These are phyloP conservation scores for Xylaria flabelliformis DNA, from an alignment of 495 filamentous ascomycete genomes.

Conservation along the genomic window DNA sequence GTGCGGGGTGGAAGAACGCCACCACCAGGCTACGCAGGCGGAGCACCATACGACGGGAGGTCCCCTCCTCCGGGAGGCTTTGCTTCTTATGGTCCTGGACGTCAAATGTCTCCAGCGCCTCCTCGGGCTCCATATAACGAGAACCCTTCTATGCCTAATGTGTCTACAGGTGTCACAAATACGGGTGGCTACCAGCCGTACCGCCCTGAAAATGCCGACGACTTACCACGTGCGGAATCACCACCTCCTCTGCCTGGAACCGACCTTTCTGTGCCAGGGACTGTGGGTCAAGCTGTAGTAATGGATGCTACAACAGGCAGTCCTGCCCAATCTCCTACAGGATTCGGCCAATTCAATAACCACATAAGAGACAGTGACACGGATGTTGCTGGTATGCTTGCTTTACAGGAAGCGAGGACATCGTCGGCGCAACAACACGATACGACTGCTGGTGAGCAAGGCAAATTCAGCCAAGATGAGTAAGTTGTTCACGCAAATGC, in stretches of 20 bases:
- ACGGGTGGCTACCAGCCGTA: conserved; percentile 50
- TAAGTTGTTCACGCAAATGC: conserved; percentile 54
- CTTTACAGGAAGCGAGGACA: conserved; percentile 65
- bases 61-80: conserved; percentile 56
- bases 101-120: conserved; percentile 45
- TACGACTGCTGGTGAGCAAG: conserved; percentile 64
- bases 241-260: conserved; percentile 68
- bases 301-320: conserved; percentile 75
- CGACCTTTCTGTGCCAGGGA: conserved; percentile 43
- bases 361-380: conserved; percentile 68
- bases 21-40: conserved; percentile 57
- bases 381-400: conserved; percentile 72
- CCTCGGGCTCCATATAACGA: conserved; percentile 45
- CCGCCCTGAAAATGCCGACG: conserved; percentile 44
- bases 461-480: conserved; percentile 75
- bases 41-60: conserved; percentile 54
- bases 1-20: conserved; percentile 62
- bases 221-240: conserved; percentile 62
- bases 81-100: conserved; percentile 42
- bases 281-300: conserved; percentile 78
- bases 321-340: conserved; percentile 50
- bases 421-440: conserved; percentile 45
- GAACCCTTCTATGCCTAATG: conserved; percentile 41
- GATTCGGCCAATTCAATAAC: conserved; percentile 54
- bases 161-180: conserved; percentile 33